phyloP scores from a whole-genome alignment of 73 alveolate genomes.

The Breviolum minutum region DNA sequence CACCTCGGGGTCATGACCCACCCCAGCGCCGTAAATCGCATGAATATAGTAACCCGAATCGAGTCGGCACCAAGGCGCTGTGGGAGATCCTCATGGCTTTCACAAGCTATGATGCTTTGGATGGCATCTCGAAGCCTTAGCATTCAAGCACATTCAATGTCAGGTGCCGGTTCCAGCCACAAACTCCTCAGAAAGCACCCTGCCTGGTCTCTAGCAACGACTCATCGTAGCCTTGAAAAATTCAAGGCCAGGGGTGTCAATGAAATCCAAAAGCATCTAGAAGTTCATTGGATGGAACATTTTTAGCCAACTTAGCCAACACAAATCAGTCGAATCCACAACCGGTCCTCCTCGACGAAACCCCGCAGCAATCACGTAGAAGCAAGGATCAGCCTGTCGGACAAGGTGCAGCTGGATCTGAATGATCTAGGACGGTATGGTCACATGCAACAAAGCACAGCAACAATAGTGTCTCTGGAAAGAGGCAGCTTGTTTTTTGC shows the following conservation, averaged over 20 bases:
- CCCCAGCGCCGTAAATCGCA: no score
- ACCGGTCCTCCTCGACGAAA: constrained; percentile 46
- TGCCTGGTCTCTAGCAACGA: constrained; percentile 40
- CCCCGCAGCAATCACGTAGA: constrained; percentile 85
- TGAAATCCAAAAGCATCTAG: neutral
- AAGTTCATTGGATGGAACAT: neutral
- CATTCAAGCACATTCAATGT: neutral
- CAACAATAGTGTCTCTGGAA: no score
- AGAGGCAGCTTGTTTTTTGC: no score
- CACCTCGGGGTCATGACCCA: no score
- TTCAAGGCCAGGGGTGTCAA: neutral
- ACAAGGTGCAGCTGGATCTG: no score
- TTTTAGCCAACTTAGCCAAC: neutral
- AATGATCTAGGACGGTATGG: no score
- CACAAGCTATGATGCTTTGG: constrained; percentile 49
- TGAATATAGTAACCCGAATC: neutral
- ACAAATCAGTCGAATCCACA: no score
- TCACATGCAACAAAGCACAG: no score
- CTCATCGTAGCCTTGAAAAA: neutral
- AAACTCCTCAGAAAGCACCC: neutral
- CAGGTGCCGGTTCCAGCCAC: neutral
- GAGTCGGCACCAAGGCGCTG: neutral
- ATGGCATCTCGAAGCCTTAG: constrained; percentile 42
- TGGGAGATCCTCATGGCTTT: constrained; percentile 65
- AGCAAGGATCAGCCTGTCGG: constrained; percentile 74